Percentiles rank a stretch among this genome's conserved stretches.
Conservation (phyloP, 768 basidiomycete species). For the Leccinum disarticulatum region DNA sequence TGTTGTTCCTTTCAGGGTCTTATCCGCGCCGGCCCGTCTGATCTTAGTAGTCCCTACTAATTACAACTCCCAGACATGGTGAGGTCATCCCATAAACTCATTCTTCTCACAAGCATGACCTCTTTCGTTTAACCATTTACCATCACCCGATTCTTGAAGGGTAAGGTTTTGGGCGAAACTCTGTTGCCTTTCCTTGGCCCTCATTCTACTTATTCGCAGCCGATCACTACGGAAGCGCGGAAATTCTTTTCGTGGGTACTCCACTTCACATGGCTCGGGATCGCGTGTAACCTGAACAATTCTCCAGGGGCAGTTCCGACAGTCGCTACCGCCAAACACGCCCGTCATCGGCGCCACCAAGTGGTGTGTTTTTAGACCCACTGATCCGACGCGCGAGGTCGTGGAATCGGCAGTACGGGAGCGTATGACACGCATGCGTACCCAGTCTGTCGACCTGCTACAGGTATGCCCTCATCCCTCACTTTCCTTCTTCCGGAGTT, state of each 20-base stretch:
- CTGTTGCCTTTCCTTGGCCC: neutral
- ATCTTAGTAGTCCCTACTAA: neutral
- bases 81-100: conserved; percentile 3
- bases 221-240: conserved; percentile 85
- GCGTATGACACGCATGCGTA: conserved; percentile 67
- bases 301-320: conserved; percentile 67
- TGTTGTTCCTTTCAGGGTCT: conserved; percentile 13
- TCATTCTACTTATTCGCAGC: conserved; percentile 42
- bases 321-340: conserved; percentile 40
- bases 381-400: conserved; percentile 47
- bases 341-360: conserved; percentile 74
- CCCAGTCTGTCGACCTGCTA: conserved; percentile 60
- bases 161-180: conserved; percentile 17
- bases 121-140: conserved; percentile 1
- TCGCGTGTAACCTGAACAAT: neutral
- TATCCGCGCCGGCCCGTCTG: conserved; percentile 12
- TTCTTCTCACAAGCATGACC: conserved; percentile 18
- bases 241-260: conserved; percentile 69
- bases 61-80: conserved; percentile 51
- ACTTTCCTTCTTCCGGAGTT: neutral
- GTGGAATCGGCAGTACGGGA: conserved; percentile 68
- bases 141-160: conserved; percentile 19
- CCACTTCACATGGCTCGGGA: neutral
- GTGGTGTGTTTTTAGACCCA: conserved; percentile 75
- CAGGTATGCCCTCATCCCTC: conserved; percentile 47